Evolutionary conservation across 108 stramenopile genomes (phyloP).

Genomic region (Chaetoceros muelleri): DNA sequence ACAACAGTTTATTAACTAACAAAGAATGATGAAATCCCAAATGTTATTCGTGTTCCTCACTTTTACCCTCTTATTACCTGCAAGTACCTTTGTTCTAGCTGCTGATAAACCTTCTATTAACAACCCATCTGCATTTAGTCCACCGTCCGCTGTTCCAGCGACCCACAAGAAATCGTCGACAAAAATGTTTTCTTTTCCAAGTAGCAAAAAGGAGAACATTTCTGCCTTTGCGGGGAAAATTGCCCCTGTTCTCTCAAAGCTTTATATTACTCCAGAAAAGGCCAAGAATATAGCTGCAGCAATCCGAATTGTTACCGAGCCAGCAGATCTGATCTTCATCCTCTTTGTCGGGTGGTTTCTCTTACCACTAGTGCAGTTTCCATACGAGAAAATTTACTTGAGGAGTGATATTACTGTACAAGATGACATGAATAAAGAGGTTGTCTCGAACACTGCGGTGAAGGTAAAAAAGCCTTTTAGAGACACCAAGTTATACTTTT

Average conservation of each 20-base stretch:
- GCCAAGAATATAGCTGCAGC: background rate
- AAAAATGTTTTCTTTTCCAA: background rate
- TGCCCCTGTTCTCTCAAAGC: slow-evolving; percentile 1
- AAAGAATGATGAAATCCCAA: too few species aligned
- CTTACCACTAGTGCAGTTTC: slow-evolving; percentile 6
- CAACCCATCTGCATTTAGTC: background rate
- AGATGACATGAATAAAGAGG: background rate
- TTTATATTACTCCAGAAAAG: background rate
- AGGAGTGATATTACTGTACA: background rate
- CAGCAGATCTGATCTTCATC: slow-evolving; percentile 5
- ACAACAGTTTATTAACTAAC: too few species aligned
- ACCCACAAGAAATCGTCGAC: background rate
- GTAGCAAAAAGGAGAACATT: background rate
- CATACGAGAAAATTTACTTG: slow-evolving; percentile 3
- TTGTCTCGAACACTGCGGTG: background rate
- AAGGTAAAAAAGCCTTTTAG: slow-evolving; percentile 1
- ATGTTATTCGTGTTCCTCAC: background rate
- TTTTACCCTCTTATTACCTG: background rate
- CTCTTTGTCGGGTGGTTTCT: background rate
- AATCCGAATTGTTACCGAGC: background rate
- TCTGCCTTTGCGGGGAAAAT: slow-evolving; percentile 1
- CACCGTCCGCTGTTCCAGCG: background rate
- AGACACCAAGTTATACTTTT: background rate
- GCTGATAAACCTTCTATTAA: background rate
- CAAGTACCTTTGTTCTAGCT: background rate